Percentiles rank a stretch among this genome's conserved stretches.
Conservation (phyloP, 2,329 filamentous ascomycete genomes). For the Plectosphaerella plurivora region DNA sequence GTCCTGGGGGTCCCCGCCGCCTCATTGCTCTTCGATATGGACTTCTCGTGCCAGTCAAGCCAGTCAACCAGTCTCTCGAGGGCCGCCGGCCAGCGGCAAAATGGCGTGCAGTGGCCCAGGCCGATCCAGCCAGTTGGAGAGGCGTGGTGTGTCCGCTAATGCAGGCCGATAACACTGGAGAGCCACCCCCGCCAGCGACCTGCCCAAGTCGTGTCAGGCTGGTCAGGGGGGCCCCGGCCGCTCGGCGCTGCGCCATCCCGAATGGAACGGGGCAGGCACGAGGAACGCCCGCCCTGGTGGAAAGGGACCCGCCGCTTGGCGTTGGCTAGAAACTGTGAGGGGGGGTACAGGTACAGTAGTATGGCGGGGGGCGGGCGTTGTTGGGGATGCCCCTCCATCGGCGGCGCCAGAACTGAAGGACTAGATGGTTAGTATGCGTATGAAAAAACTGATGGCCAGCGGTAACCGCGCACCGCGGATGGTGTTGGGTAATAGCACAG, state of each 20-base stretch:
- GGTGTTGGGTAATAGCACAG: too few relatives aligned
- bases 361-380: too few relatives aligned
- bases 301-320: neutral
- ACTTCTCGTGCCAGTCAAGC: neutral
- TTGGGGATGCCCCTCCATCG: too few relatives aligned
- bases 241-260: neutral
- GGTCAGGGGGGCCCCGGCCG: neutral
- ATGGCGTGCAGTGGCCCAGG: neutral
- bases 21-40: too few relatives aligned
- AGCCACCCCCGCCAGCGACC: neutral
- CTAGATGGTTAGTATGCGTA: too few relatives aligned
- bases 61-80: neutral
- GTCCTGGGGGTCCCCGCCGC: too few relatives aligned
- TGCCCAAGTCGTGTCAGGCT: neutral
- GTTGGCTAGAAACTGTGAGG: too few relatives aligned
- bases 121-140: slow-evolving; percentile 2
- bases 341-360: too few relatives aligned
- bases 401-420: too few relatives aligned
- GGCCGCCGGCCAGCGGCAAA: neutral
- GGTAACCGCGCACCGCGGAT: too few relatives aligned
- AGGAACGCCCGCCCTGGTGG: neutral
- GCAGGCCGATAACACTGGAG: slow-evolving; percentile 1
- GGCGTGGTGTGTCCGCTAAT: slow-evolving; percentile 1
- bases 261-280: neutral
- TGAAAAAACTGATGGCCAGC: too few relatives aligned